Evolutionary conservation across 2,329 filamentous ascomycete genomes (phyloP), one percentile per base, ranked within the genome.

Genomic region (Diplodia corticola): DNA sequence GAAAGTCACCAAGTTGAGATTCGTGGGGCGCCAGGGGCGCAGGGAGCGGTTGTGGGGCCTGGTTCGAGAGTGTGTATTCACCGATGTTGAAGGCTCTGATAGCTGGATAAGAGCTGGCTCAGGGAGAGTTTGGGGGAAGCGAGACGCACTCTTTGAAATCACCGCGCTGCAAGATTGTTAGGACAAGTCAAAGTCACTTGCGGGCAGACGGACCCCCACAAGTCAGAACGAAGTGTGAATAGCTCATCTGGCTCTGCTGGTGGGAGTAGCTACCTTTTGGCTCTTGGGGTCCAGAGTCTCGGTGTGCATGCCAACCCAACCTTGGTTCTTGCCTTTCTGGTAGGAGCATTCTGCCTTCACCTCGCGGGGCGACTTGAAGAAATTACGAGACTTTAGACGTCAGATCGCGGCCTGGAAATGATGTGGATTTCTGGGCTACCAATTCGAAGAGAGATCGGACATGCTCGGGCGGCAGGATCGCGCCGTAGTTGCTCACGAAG

Each of bases 11-110:
- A 68, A 97, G 83, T 20, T 88, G 82, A 6, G 81, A 71, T 72
- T 91, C 85, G 68, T 91, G 82, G 1, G 82, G 70, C 17, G 80
- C 74, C 2, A 98, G 82, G 7, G 86, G 82, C 1, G 81, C 73
- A 0, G 94, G 93, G 1, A 98, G 82, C 9, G 90, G 89, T 76
- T 98, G 94, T 68, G 90, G 88, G 15, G 90, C 85, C 78, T 88
- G 88, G 70, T 87, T 84, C 69, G 87, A 71, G 26, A 15, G 30
- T 66, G 82, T 75, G 75, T 95, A 96, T 71, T 92, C 87, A 69
- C 90, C 92, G 74, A 98, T 90, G 80, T 98, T 99, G 84, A 98
- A 94, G 44, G 90, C 92, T 81, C 93, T 95, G 70, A 67, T 13
- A 24, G n/a, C 17, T 5, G 22, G 44, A 67, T 59, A 67, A 53